Percentiles rank a stretch among this genome's conserved stretches.
phyloP scores from a whole-genome alignment of 1,284 basidiomycete species.

The Malassezia equina region DNA sequence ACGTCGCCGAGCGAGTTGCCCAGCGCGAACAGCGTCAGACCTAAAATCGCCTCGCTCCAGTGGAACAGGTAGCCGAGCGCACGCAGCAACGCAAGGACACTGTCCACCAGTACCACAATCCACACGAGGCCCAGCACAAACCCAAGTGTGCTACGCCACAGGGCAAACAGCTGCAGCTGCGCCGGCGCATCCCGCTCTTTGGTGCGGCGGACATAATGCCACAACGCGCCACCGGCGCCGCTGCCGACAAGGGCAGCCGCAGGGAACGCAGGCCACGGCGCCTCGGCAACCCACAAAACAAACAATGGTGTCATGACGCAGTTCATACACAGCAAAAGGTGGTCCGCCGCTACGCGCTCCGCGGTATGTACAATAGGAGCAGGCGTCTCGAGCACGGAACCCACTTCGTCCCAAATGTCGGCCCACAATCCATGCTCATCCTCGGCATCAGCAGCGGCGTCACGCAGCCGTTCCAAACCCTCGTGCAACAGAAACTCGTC shows the following conservation, averaged over 20 bases:
- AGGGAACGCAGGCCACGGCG: slow-evolving; percentile 18
- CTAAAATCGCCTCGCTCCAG: slow-evolving; percentile 91
- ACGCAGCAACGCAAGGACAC: slow-evolving; percentile 51
- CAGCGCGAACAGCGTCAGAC: slow-evolving; percentile 87
- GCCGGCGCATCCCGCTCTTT: slow-evolving; percentile 12
- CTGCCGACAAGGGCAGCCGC: slow-evolving; percentile 15
- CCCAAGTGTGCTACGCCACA: slow-evolving; percentile 31
- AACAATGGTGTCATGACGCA: slow-evolving; percentile 32
- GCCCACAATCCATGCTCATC: background rate
- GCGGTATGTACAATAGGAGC: slow-evolving; percentile 1
- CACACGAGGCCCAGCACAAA: slow-evolving; percentile 40
- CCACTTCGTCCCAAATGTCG: slow-evolving; percentile 9
- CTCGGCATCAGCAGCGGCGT: slow-evolving; percentile 19
- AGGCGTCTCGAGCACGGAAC: slow-evolving; percentile 13
- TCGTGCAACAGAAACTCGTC: slow-evolving; percentile 12
- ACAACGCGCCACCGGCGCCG: slow-evolving; percentile 13
- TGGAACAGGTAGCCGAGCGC: slow-evolving; percentile 86
- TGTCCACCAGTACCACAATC: slow-evolving; percentile 44
- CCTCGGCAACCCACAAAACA: slow-evolving; percentile 28
- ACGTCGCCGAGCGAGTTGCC: slow-evolving; percentile 93
- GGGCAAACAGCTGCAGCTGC: slow-evolving; percentile 14
- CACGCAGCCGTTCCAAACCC: slow-evolving; percentile 29
- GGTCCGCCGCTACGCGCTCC: slow-evolving; percentile 29
- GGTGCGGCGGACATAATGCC: slow-evolving; percentile 19
- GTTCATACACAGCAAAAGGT: slow-evolving; percentile 29